Evolutionary conservation across 805 yeast species (phyloP).

Genomic region (Dipodascus albidus): DNA sequence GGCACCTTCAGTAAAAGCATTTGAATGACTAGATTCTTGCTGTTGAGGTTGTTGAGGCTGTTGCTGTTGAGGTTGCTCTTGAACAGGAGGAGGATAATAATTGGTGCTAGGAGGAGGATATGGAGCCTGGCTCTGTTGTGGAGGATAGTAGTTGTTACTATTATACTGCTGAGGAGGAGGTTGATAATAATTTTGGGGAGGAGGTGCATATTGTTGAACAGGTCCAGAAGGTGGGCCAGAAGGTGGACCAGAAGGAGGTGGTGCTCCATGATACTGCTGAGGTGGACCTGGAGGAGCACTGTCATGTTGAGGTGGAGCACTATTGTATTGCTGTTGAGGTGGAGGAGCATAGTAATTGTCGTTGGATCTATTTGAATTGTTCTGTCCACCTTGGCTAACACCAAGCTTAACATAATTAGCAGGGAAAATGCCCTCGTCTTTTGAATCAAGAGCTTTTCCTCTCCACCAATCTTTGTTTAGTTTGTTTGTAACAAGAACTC

Average conservation of each 20-base stretch:
- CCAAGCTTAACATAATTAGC: slow-evolving; percentile 56
- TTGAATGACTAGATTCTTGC: slow-evolving; percentile 10
- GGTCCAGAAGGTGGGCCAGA: not conserved
- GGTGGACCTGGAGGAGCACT: slow-evolving; percentile 10
- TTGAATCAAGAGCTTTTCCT: slow-evolving; percentile 40
- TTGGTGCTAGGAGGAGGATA: slow-evolving; percentile 42
- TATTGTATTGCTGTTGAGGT: not conserved
- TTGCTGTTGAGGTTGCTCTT: slow-evolving; percentile 13
- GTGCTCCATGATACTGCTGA: slow-evolving; percentile 10
- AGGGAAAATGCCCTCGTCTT: slow-evolving; percentile 78
- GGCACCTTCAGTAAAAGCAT: slow-evolving; percentile 7
- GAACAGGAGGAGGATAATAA: slow-evolving; percentile 27
- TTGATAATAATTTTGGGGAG: slow-evolving; percentile 9
- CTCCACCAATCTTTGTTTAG: slow-evolving; percentile 86
- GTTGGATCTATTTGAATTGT: slow-evolving; percentile 4
- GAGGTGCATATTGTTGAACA: slow-evolving; percentile 12
- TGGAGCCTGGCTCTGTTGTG: slow-evolving; percentile 22
- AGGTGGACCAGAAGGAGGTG: slow-evolving; percentile 9
- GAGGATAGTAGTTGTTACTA: slow-evolving; percentile 10
- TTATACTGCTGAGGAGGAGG: not conserved
- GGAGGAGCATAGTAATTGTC: slow-evolving; percentile 11
- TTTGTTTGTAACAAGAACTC: slow-evolving; percentile 56
- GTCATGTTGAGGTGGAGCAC: slow-evolving; percentile 3
- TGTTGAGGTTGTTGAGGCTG: slow-evolving; percentile 13
- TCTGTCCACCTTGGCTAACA: slow-evolving; percentile 8